These are phyloP conservation scores for Neophaeococcomyces aloes DNA, from an alignment of 2,329 filamentous ascomycete genomes.

Conservation along the genomic window DNA sequence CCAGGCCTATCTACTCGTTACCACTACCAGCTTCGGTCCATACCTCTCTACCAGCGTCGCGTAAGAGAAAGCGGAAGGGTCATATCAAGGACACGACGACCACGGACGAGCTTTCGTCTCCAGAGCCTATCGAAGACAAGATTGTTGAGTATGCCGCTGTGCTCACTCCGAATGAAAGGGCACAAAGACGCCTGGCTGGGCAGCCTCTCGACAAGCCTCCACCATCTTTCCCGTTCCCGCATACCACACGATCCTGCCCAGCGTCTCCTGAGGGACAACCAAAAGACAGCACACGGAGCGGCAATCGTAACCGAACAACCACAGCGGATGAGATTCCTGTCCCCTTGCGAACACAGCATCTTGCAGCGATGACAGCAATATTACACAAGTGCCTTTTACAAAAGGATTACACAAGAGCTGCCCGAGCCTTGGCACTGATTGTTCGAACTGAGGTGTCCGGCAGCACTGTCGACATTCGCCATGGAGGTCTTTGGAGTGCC, in stretches of 20 bases:
- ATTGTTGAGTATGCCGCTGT: conserved; percentile 18
- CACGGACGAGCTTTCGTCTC: neutral
- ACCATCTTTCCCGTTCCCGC: conserved; percentile 33
- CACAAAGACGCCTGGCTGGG: conserved; percentile 35
- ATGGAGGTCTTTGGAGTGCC: conserved; percentile 64
- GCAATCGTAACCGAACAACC: conserved; percentile 21
- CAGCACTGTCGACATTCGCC: conserved; percentile 55
- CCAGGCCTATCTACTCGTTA: neutral
- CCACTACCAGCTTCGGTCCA: conserved; percentile 4
- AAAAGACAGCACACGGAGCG: conserved; percentile 14
- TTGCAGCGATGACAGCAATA: conserved; percentile 57
- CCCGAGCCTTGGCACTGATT: conserved; percentile 64
- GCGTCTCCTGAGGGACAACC: conserved; percentile 22
- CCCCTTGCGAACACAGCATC: conserved; percentile 41
- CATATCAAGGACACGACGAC: neutral
- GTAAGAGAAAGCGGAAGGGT: conserved; percentile 3
- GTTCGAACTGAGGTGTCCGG: conserved; percentile 51
- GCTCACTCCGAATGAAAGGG: conserved; percentile 31
- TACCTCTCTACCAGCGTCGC: neutral
- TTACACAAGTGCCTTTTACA: conserved; percentile 62
- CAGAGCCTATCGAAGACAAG: neutral
- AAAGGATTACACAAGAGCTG: conserved; percentile 61
- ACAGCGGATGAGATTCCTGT: conserved; percentile 25
- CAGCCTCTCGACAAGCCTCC: conserved; percentile 29
- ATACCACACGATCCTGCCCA: conserved; percentile 26